Percentiles rank a stretch among this genome's conserved stretches.
Conservation (phyloP, 805 yeast genomes). For the Saccharomycopsis microspora region DNA sequence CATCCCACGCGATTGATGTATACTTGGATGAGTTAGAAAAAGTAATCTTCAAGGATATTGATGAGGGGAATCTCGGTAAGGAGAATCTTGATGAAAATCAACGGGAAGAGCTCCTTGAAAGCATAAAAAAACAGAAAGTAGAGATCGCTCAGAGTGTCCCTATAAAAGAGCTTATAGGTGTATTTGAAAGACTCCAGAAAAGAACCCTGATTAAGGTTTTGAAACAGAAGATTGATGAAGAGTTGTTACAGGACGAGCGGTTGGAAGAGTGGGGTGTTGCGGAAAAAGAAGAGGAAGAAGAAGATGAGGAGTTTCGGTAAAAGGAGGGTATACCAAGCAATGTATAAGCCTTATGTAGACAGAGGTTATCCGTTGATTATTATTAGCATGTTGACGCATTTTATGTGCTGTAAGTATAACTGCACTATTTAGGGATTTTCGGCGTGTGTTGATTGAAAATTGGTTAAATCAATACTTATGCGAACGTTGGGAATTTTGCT, state of each 20-base stretch:
- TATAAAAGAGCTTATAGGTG: slow-evolving; percentile 33
- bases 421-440: too few relatives aligned
- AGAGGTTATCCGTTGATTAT: too few relatives aligned
- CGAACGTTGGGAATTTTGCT: too few relatives aligned
- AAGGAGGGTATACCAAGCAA: neutral
- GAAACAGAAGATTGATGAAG: slow-evolving; percentile 52
- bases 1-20: slow-evolving; percentile 79
- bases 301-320: slow-evolving; percentile 9
- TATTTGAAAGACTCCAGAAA: slow-evolving; percentile 38
- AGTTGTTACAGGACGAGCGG: slow-evolving; percentile 54
- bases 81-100: slow-evolving; percentile 24
- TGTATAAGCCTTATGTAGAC: too few relatives aligned
- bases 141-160: slow-evolving; percentile 27
- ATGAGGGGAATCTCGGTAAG: slow-evolving; percentile 34
- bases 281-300: slow-evolving; percentile 17
- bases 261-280: slow-evolving; percentile 50
- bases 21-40: slow-evolving; percentile 75
- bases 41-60: slow-evolving; percentile 38
- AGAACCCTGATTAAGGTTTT: slow-evolving; percentile 48
- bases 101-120: slow-evolving; percentile 21
- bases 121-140: slow-evolving; percentile 3
- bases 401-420: too few relatives aligned
- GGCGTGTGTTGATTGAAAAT: too few relatives aligned
- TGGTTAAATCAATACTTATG: too few relatives aligned
- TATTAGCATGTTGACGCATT: too few relatives aligned